Percentiles rank a stretch among this genome's conserved stretches.
phyloP scores from a whole-genome alignment of 106 monocot species.

The Dendrobium chrysotoxum region DNA sequence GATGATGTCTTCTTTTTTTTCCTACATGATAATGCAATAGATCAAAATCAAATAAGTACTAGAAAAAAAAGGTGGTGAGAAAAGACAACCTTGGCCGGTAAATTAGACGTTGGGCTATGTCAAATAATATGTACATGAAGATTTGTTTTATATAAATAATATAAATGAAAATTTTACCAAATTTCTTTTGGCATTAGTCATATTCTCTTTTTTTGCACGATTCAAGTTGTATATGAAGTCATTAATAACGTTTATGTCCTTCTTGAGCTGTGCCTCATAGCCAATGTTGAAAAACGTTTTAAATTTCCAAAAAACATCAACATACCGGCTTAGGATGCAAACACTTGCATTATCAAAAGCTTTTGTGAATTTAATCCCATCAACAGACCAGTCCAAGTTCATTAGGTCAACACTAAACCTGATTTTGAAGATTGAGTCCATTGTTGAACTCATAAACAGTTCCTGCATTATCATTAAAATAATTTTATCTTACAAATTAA shows the following conservation, averaged over 20 bases:
- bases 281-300: slow-evolving; percentile 5
- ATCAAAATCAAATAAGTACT: neutral
- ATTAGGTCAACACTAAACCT: slow-evolving; percentile 42
- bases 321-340: slow-evolving; percentile 13
- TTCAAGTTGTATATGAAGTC: slow-evolving; percentile 12
- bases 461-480: slow-evolving; percentile 10
- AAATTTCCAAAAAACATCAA: slow-evolving; percentile 6
- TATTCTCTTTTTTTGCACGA: neutral
- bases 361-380: slow-evolving; percentile 31
- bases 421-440: slow-evolving; percentile 41
- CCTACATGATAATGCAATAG: neutral
- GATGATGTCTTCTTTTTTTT: slow-evolving; percentile 22
- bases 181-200: neutral
- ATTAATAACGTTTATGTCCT: slow-evolving; percentile 15
- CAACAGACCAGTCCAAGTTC: slow-evolving; percentile 19
- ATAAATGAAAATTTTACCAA: neutral
- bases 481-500: neutral
- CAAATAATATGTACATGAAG: no score
- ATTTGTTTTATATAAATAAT: neutral
- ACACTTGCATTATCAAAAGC: slow-evolving; percentile 46
- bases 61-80: no score
- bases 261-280: slow-evolving; percentile 17
- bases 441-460: neutral
- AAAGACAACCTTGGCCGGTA: no score
- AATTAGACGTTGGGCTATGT: no score